A percentile compares a stretch with the other conserved stretches of the same genome.
Evolutionary conservation across 257 asterid genomes (phyloP).

Genomic region (Penstemon newberryi): DNA sequence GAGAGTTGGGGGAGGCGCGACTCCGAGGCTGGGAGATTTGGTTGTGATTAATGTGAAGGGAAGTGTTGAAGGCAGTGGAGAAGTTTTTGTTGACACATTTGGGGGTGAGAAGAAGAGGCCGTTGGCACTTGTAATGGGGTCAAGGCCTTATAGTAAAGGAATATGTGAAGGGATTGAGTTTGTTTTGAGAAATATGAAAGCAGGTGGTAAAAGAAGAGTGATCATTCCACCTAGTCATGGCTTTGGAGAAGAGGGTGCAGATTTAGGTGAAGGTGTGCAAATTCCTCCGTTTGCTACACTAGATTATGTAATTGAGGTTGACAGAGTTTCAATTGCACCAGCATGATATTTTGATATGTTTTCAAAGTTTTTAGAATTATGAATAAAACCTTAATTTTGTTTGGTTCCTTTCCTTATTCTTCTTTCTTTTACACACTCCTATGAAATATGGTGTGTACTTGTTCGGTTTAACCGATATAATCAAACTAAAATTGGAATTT

Average conservation of each 20-base stretch:
- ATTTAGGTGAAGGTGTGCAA: conserved; percentile 63
- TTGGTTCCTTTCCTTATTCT: not conserved
- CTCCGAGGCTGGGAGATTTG: conserved; percentile 65
- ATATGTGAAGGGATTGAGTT: conserved; percentile 81
- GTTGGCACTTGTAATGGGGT: conserved; percentile 77
- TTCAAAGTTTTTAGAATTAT: no score
- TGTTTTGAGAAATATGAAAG: conserved; percentile 62
- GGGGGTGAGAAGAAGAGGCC: conserved; percentile 51
- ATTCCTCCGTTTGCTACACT: conserved; percentile 81
- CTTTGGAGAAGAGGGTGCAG: conserved; percentile 86
- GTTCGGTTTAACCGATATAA: no score
- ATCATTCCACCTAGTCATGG: conserved; percentile 65
- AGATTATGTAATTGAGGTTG: conserved; percentile 69
- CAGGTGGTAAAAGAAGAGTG: conserved; percentile 78
- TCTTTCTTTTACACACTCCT: no score
- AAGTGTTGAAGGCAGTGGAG: conserved; percentile 50
- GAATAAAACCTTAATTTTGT: no score
- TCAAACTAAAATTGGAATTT: no score
- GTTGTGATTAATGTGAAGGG: conserved; percentile 84
- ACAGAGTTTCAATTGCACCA: conserved; percentile 83
- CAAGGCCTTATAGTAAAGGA: conserved; percentile 79
- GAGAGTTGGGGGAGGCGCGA: conserved; percentile 72
- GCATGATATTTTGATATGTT: conserved; percentile 37
- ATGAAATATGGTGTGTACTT: no score
- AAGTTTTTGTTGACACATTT: conserved; percentile 71